Evolutionary conservation across 208 protist species (phyloP).

Genomic region (Willaertia magna): DNA sequence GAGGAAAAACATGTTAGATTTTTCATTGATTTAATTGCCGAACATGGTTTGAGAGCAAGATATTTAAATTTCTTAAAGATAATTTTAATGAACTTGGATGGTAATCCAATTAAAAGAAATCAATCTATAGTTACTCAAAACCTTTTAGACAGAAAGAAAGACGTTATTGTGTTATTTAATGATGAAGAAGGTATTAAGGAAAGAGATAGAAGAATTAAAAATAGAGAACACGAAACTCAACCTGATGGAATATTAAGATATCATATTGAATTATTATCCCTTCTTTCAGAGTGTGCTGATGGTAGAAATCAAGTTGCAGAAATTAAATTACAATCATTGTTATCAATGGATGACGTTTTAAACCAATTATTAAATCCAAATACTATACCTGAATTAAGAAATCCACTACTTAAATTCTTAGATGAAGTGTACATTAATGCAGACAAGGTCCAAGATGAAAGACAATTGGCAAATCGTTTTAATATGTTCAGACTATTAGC

Average conservation of each 20-base stretch:
- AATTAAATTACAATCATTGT: neutral
- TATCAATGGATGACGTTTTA: neutral
- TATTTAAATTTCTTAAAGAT: neutral
- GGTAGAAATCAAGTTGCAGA: neutral
- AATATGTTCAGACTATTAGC: neutral
- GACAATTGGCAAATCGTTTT: neutral
- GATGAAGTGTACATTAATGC: conserved; percentile 6
- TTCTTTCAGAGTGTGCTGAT: neutral
- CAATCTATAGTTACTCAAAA: neutral
- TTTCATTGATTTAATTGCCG: neutral
- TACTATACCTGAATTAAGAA: neutral
- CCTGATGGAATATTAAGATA: neutral
- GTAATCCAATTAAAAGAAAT: neutral
- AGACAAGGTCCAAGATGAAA: neutral
- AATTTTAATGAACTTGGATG: neutral
- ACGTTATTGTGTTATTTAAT: neutral
- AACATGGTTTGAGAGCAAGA: neutral
- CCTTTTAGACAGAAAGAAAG: neutral
- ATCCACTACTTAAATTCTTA: neutral
- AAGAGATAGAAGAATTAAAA: neutral
- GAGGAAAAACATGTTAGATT: neutral
- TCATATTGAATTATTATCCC: neutral
- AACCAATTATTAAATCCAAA: neutral
- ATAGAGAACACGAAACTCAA: neutral
- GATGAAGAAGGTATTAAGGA: neutral